phyloP scores from a whole-genome alignment of 2,329 filamentous ascomycete genomes.

The Biscogniauxia marginata region DNA sequence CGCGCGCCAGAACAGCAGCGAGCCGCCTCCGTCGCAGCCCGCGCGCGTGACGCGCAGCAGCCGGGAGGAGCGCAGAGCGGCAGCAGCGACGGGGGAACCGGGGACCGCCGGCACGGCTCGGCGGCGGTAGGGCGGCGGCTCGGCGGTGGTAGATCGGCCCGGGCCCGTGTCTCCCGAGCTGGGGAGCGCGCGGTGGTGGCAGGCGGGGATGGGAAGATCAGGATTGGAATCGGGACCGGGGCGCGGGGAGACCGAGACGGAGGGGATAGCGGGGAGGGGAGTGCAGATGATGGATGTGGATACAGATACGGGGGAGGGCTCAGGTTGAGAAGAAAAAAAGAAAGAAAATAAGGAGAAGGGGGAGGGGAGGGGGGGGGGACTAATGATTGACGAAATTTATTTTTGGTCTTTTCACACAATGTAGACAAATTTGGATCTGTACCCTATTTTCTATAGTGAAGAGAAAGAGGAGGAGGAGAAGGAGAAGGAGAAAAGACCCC shows the following conservation, averaged over 20 bases:
- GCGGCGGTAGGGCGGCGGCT: conserved; percentile 12
- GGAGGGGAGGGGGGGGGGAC: neutral
- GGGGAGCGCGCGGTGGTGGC: neutral
- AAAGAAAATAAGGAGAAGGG: neutral
- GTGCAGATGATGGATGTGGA: neutral
- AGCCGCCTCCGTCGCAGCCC: conserved; percentile 17
- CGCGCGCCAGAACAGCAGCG: conserved; percentile 14
- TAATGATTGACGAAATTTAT: neutral
- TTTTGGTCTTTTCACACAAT: neutral
- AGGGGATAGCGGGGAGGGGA: neutral
- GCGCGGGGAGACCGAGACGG: neutral
- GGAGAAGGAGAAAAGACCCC: no score
- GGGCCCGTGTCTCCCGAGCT: neutral
- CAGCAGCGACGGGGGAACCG: conserved; percentile 9
- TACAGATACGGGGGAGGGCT: neutral
- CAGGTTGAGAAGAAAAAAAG: neutral
- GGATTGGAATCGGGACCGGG: neutral
- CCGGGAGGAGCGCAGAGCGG: conserved; percentile 31
- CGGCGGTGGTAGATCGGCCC: conserved; percentile 13
- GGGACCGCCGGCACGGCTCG: conserved; percentile 10
- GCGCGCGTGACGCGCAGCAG: conserved; percentile 31
- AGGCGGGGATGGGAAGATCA: no score
- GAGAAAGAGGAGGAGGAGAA: no score
- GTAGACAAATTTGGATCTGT: no score
- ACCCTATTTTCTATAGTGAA: no score